Evolutionary conservation across 106 monocot species (phyloP).

Genomic region (Allium cepa): DNA sequence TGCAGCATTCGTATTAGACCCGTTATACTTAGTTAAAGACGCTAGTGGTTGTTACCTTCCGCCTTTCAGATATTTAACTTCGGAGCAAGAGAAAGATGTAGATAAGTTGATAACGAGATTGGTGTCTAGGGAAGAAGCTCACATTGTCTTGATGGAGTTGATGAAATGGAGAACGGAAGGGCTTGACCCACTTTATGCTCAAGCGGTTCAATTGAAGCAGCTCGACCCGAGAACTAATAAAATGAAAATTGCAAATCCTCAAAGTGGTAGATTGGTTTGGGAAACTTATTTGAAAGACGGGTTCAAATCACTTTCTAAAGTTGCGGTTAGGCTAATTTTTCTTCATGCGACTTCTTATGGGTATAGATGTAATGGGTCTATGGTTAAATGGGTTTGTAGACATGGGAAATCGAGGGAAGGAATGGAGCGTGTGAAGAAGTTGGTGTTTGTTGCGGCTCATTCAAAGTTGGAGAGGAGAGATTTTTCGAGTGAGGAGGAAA

Average conservation of each 20-base stretch:
- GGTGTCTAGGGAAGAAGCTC: conserved; percentile 65
- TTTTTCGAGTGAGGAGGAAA: conserved; percentile 74
- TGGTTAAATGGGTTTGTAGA: conserved; percentile 30
- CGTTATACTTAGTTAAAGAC: conserved; percentile 56
- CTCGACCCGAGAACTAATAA: conserved; percentile 58
- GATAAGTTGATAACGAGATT: conserved; percentile 59
- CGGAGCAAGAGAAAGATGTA: conserved; percentile 85
- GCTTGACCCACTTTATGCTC: conserved; percentile 61
- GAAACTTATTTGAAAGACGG: conserved; percentile 60
- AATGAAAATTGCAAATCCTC: conserved; percentile 67
- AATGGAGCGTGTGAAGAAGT: conserved; percentile 55
- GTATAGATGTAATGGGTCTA: conserved; percentile 25
- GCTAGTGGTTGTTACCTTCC: conserved; percentile 74
- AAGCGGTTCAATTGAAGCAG: conserved; percentile 79
- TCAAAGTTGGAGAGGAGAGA: conserved; percentile 67
- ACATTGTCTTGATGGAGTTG: conserved; percentile 73
- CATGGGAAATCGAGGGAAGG: conserved; percentile 21
- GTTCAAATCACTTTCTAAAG: conserved; percentile 50
- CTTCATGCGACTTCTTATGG: conserved; percentile 65
- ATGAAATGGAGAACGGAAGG: conserved; percentile 86
- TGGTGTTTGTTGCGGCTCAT: conserved; percentile 75
- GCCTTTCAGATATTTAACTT: conserved; percentile 60
- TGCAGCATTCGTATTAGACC: conserved; percentile 69
- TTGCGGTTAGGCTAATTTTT: conserved; percentile 66
- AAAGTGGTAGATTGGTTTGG: conserved; percentile 67